phyloP scores from a whole-genome alignment of 2,329 filamentous ascomycete genomes.

The Aureobasidium sp. region DNA sequence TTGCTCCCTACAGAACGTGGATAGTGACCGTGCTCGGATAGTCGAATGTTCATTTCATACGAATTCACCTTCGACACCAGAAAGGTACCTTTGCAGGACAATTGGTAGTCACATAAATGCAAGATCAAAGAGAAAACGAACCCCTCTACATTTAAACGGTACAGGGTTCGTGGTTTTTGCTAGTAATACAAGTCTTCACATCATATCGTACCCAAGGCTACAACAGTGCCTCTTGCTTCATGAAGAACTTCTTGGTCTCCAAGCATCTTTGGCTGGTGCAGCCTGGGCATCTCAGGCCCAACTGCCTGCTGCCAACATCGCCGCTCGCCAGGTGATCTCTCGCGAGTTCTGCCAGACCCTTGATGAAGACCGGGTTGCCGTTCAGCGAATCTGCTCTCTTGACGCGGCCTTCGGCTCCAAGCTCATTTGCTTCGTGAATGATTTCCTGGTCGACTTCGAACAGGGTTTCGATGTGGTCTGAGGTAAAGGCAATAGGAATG shows the following conservation, averaged over 20 bases:
- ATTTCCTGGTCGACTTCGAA: slow-evolving; percentile 93
- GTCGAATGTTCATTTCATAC: too few species aligned
- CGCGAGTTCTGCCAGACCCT: slow-evolving; percentile 81
- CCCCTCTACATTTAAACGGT: too few species aligned
- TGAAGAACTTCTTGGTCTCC: slow-evolving; percentile 65
- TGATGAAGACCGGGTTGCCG: slow-evolving; percentile 82
- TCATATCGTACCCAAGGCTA: neutral
- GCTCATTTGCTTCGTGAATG: slow-evolving; percentile 74
- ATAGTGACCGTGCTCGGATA: too few species aligned
- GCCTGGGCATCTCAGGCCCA: slow-evolving; percentile 85
- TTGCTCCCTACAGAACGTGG: too few species aligned
- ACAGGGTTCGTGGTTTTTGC: neutral
- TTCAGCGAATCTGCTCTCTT: slow-evolving; percentile 91
- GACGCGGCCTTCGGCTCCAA: slow-evolving; percentile 57
- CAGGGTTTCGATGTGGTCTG: slow-evolving; percentile 97
- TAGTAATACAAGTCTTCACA: neutral
- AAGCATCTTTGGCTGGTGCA: slow-evolving; percentile 85
- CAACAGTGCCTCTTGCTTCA: slow-evolving; percentile 24
- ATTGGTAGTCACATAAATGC: too few species aligned
- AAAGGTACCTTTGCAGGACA: too few species aligned
- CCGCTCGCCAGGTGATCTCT: slow-evolving; percentile 69
- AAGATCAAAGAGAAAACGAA: too few species aligned
- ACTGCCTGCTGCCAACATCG: slow-evolving; percentile 68
- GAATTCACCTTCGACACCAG: too few species aligned
- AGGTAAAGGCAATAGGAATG: slow-evolving; percentile 94